Evolutionary conservation across 129 eudicot species (phyloP).

Genomic region (Pittosporum tobira): DNA sequence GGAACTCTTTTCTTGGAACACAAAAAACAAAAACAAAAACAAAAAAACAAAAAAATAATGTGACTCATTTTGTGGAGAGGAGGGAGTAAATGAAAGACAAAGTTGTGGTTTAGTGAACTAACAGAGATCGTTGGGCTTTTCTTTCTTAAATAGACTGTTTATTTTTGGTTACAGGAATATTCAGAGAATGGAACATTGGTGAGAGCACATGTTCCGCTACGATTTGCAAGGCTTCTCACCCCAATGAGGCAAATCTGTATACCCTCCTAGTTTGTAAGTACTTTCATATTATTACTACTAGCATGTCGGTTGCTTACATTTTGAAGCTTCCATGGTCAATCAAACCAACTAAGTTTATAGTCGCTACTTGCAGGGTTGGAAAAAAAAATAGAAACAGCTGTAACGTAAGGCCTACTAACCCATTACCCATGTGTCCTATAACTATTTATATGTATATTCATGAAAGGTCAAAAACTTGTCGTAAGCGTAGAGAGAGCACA

Average conservation of each 20-base stretch:
- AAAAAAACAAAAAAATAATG: too few relatives aligned
- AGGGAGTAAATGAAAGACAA: too few relatives aligned
- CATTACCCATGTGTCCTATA: not conserved
- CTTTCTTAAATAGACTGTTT: not conserved
- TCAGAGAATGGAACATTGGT: constrained; percentile 78
- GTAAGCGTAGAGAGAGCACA: too few relatives aligned
- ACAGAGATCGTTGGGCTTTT: not conserved
- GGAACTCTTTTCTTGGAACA: too few relatives aligned
- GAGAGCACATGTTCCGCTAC: constrained; percentile 85
- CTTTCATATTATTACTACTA: not conserved
- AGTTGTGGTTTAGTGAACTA: too few relatives aligned
- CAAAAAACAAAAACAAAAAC: too few relatives aligned
- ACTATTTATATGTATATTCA: not conserved
- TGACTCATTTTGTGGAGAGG: too few relatives aligned
- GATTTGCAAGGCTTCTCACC: constrained; percentile 79
- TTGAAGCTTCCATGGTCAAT: constrained; percentile 8
- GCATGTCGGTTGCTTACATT: not conserved
- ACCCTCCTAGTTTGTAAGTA: constrained; percentile 21
- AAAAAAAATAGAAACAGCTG: not conserved
- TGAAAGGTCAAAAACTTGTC: not conserved
- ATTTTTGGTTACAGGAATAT: constrained; percentile 45
- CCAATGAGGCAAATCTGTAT: constrained; percentile 79
- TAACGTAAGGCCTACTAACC: not conserved
- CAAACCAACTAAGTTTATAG: not conserved
- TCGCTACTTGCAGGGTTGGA: not conserved